A percentile compares a stretch with the other conserved stretches of the same genome.
These are phyloP conservation scores for Cyclostephanos tholiformis DNA, from an alignment of 108 stramenopile species.

Conservation along the genomic window DNA sequence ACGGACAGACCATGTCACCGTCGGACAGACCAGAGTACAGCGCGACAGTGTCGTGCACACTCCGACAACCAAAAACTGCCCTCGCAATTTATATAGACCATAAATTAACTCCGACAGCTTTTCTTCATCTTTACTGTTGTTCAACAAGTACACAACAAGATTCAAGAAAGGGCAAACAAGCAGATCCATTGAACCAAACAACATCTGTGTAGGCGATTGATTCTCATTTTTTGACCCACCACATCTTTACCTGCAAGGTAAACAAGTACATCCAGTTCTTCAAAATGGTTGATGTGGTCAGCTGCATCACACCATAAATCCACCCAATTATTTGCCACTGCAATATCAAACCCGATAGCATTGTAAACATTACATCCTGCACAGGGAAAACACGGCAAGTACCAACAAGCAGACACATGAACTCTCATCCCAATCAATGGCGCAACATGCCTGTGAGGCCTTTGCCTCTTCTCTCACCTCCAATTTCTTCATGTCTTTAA, in stretches of 20 bases:
- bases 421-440: constrained; percentile 3
- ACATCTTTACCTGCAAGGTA: not conserved
- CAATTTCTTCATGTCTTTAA: not conserved
- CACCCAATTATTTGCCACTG: constrained; percentile 1
- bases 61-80: too few relatives aligned
- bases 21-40: too few relatives aligned
- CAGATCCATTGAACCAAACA: not conserved
- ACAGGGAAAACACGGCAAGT: not conserved
- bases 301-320: not conserved
- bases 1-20: too few relatives aligned
- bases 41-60: too few relatives aligned
- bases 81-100: too few relatives aligned
- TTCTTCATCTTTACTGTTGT: too few relatives aligned
- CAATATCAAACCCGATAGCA: not conserved
- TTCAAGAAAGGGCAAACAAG: not conserved
- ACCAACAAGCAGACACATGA: not conserved
- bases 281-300: not conserved
- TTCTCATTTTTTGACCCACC: too few relatives aligned
- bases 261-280: not conserved
- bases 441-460: not conserved
- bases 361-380: not conserved
- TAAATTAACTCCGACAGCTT: too few relatives aligned
- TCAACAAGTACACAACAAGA: too few relatives aligned
- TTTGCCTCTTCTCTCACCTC: not conserved
- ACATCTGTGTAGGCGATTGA: not conserved